Evolutionary conservation across 2,329 filamentous ascomycete genomes (phyloP).

Genomic region (Fusarium odoratissimum): DNA sequence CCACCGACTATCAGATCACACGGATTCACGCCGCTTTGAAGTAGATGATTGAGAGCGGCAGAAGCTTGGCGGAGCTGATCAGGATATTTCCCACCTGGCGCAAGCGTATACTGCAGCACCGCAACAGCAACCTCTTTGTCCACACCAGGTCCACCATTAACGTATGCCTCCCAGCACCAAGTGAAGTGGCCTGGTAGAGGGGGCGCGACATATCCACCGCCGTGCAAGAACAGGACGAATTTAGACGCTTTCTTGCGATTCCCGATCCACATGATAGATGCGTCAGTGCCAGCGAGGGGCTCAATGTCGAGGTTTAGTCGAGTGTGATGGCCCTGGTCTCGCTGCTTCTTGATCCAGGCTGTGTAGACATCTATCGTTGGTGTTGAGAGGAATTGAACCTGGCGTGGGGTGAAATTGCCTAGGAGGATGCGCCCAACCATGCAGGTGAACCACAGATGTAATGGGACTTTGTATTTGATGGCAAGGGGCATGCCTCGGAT

Average conservation of each 20-base stretch:
- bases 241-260: not conserved
- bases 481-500: not conserved
- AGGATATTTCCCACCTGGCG: not conserved
- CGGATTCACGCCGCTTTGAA: not conserved
- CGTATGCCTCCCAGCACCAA: not conserved
- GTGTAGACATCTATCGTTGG: not conserved
- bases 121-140: not conserved
- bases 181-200: not conserved
- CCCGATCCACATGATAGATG: not conserved
- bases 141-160: not conserved
- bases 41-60: rapidly evolving
- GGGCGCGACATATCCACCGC: not conserved
- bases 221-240: not conserved
- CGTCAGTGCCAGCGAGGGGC: not conserved
- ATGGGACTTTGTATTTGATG: not conserved
- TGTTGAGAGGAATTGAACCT: not conserved
- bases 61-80: not conserved
- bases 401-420: not conserved
- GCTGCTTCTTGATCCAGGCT: not conserved
- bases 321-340: not conserved
- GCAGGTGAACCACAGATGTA: not conserved
- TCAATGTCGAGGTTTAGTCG: not conserved
- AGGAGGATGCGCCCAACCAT: not conserved
- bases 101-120: not conserved
- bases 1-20: not conserved